phyloP scores from a whole-genome alignment of 2,329 filamentous ascomycete genomes.

The Esteya vermicola region DNA sequence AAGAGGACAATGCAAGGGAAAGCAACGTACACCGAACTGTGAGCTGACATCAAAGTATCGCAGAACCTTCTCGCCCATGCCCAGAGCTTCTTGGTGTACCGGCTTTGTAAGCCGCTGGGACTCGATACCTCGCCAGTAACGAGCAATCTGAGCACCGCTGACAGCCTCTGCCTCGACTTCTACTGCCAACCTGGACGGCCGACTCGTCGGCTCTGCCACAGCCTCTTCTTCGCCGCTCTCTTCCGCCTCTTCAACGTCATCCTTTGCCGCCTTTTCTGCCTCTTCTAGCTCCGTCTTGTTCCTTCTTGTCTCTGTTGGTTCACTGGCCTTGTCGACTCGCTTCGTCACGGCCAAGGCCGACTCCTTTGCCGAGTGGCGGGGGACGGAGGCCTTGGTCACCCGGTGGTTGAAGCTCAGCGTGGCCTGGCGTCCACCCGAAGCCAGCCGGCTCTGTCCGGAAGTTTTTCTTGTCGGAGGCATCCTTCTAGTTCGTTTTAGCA shows the following conservation, averaged over 20 bases:
- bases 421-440: constrained; percentile 29
- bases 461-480: constrained; percentile 36
- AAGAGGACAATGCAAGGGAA: background rate
- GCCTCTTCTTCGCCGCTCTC: too few relatives aligned
- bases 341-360: constrained; percentile 14
- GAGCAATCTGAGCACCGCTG: constrained; percentile 52
- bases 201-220: constrained; percentile 5
- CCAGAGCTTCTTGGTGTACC: constrained; percentile 65
- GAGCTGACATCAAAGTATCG: constrained; percentile 85
- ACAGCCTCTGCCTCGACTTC: constrained; percentile 50
- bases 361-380: constrained; percentile 30
- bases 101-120: constrained; percentile 49
- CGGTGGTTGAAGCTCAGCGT: constrained; percentile 44
- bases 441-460: constrained; percentile 15
- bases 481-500: too few relatives aligned
- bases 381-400: constrained; percentile 35
- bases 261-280: constrained; percentile 11
- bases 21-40: constrained; percentile 69
- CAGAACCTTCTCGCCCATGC: constrained; percentile 68
- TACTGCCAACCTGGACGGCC: constrained; percentile 21
- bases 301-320: background rate
- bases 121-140: constrained; percentile 69
- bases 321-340: background rate
- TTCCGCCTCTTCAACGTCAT: constrained; percentile 14
- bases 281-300: background rate